Evolutionary conservation across 306 rosid species (phyloP), one percentile per base, ranked within the genome.

Genomic region (Cucumis hystrix): DNA sequence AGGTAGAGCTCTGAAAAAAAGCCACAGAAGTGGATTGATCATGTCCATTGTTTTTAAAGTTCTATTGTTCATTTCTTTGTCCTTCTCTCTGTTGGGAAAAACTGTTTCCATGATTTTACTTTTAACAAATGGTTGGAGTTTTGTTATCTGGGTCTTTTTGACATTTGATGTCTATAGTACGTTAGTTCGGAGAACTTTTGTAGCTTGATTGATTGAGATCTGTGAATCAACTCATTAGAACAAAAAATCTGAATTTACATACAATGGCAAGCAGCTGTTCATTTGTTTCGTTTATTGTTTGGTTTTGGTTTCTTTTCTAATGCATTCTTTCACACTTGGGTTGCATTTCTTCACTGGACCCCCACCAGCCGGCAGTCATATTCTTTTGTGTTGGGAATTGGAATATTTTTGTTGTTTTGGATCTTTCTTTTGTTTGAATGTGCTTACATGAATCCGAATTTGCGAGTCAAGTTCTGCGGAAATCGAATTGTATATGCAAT

Each of bases 1-100:
- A 83, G 89, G 89, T 86, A 21, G 33, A 77, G 54, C 64, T 63
- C 35, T 35, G 45, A 43, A 12, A 12, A 43, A 47, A 62, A 62
- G 30, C 80, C n/a, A n/a, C n/a, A 6, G 30, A 18, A 30, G n/a
- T 56, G 35, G 39, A 37, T 55, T 55, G n/a, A 57, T 63, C 71
- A 10, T 63, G 15, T 28, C 58, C 58, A 14, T 23, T 30, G 33
- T 45, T 39, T 70, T 70, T 47, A 7, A 23, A 12, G 18, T 45
- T 47, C 6, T 43, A 21, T 72, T 25, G n/a, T 28, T 71, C 40
- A 71, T 71, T 47, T 49, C 10, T 41, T 13, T 69, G 28, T 16
- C 9, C 52, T 67, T 65, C 51, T 65, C 28, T 4, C 8, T 18
- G 49, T 37, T 60, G 49, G 35, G 45, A 6, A 41, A 20, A 39